Evolutionary conservation across 2,329 filamentous ascomycete species (phyloP), one percentile per base, ranked within the genome.

Genomic region (Thelonectria discophora): DNA sequence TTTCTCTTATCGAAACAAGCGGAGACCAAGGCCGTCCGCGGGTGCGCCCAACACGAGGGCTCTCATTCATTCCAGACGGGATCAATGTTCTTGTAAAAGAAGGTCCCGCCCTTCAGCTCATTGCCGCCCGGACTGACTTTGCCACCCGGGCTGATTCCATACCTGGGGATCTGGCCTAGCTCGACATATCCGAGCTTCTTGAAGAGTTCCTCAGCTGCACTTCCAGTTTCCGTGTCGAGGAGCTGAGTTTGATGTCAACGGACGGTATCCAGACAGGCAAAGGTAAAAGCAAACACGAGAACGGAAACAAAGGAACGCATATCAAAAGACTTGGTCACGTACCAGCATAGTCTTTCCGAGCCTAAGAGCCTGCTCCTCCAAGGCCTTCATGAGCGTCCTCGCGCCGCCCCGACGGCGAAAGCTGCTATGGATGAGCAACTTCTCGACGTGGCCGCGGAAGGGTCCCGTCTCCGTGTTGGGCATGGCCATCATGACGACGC

Each of bases 31-130:
- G 40, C 34, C 18, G 24, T 40, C 58, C 32, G 24, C 37, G 17
- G 24, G 17, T 39, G 24, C 21, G 43, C 48, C 24, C 53, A 20
- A 50, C 39, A 12, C 13, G 20, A 43, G 10, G 13, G 17, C 17
- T 45, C 49, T 1, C 5, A 11, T 40, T 69, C 18, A 69, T 47
- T 60, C n/a, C n/a, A n/a, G 43, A 12, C 65, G 60, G 37, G 43
- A 12, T 65, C 60, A 32, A 89, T 75, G 59, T 85, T 80, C 74
- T 88, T 88, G 73, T 87, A 89, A 67, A 87, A 86, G 66, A 87
- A 85, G 0, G 82, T 80, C 54, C 81, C 82, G 63, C 82, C 82
- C 64, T 79, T 81, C 56, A 84, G 72, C 46, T n/a, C n/a, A n/a
- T n/a, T n/a, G n/a, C n/a, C n/a, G n/a, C n/a, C n/a, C n/a, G n/a